Percentiles rank a stretch among this genome's conserved stretches.
Conservation (phyloP, 1,284 basidiomycete genomes). For the Pseudozyma sp. region DNA sequence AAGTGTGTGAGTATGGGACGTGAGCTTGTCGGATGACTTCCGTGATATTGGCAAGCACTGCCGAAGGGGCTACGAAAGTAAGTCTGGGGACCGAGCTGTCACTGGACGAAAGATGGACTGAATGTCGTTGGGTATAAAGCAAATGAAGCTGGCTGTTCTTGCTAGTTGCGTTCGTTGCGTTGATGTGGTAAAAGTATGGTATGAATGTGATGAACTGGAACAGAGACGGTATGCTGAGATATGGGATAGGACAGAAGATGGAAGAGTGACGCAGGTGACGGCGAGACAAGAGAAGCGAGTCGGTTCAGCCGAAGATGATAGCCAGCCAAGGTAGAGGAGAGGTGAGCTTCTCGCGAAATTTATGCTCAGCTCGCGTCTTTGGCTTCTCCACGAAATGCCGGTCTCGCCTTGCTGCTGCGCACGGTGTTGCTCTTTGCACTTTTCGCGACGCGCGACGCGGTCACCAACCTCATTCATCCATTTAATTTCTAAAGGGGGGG, state of each 20-base stretch:
- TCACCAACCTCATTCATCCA: conserved; percentile 11
- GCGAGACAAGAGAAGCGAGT: neutral
- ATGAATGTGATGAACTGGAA: neutral
- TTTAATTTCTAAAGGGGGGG: conserved; percentile 5
- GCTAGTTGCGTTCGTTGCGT: no score
- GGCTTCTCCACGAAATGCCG: conserved; percentile 4
- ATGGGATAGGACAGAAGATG: neutral
- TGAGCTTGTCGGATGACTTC: neutral
- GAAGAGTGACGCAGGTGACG: conserved; percentile 1
- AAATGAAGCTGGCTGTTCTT: no score
- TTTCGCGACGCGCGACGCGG: conserved; percentile 46
- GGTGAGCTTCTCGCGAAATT: neutral
- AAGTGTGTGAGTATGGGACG: neutral
- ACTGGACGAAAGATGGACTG: no score
- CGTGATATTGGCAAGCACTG: neutral
- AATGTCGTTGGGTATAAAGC: no score
- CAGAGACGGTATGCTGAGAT: neutral
- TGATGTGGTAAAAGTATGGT: no score
- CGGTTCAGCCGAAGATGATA: conserved; percentile 3
- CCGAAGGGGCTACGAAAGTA: no score
- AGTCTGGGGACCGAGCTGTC: no score
- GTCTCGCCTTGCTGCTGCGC: neutral
- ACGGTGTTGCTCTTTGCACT: conserved; percentile 27
- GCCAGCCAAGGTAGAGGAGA: neutral
- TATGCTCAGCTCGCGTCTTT: conserved; percentile 18